Base-by-base conservation (phyloP, 2,329 filamentous ascomycete species). In the Claviceps purpurea region DNA sequence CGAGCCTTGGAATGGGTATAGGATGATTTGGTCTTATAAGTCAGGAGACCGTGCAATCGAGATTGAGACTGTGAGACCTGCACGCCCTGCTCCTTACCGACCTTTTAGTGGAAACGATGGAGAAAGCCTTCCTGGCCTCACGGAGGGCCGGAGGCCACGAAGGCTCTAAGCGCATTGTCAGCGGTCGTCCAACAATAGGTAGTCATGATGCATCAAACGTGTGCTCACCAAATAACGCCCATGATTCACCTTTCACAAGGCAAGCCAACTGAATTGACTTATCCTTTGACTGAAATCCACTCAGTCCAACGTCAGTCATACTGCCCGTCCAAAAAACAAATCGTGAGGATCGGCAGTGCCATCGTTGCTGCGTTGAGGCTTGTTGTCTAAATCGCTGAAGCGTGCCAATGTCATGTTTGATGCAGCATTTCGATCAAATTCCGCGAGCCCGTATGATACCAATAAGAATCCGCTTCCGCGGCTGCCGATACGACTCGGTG, bases 381-480 rank as follows among this genome's bases (percentile, higher is more conserved):
- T 69, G 57, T 73, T 77, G 37, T 60, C 56, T 34, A 61, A 58
- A 42, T 70, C 66, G 56, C 64, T 60, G 60, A 79, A 80, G 54
- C 66, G 71, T 55, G 69, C 65, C 52, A 82, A 57, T 56, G 82
- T 74, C 59, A 79, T 72, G 60, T 78, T 78, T 49, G 64, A 58
- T 49, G 74, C 78, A 20, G 74, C 72, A 60, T 68, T 68, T 56
- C 84, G 79, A 64, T 95, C 80, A 59, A 91, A 75, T 50, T 87
- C 73, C n/a, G 87, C 89, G 60, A 87, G 79, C 54, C 89, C 89
- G 64, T 84, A 78, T 95, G 64, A 86, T 81, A 45, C 83, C 89
- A 59, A 91, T 78, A 52, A 88, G 72, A 65, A 95, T 84, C 62
- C 82, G 79, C 49, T 85, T 72, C 48, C 63, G 65, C 4, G 78